Conservation (phyloP, 257 asterid species). For the Rehmannia glutinosa region DNA sequence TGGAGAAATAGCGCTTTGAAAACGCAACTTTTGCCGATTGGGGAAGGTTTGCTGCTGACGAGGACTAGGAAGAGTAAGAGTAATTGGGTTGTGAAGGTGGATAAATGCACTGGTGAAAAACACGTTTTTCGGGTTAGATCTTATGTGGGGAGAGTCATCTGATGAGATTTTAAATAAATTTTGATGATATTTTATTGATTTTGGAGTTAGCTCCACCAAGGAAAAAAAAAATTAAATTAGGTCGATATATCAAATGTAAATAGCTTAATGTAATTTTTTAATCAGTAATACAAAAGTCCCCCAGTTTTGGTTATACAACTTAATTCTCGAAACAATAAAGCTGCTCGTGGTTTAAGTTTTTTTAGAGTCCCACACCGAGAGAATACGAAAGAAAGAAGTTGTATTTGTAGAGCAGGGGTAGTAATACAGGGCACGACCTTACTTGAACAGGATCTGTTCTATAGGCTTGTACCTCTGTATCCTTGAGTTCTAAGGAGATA, state of each 20-base stretch:
- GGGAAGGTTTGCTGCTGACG: constrained; percentile 66
- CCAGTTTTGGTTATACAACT: background rate
- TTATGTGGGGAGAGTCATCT: background rate
- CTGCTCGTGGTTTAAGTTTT: background rate
- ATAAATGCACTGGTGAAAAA: constrained; percentile 66
- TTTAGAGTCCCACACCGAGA: background rate
- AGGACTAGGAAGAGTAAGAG: constrained; percentile 33
- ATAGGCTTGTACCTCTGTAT: too few relatives aligned
- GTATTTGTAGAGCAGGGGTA: too few relatives aligned
- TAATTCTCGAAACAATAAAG: too few relatives aligned
- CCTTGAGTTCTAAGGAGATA: too few relatives aligned
- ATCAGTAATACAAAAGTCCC: background rate
- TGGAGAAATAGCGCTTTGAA: constrained; percentile 51
- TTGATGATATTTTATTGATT: background rate
- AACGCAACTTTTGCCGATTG: constrained; percentile 70
- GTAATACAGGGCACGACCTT: too few relatives aligned
- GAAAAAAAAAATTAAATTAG: too few relatives aligned
- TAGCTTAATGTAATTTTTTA: background rate
- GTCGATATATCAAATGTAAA: background rate
- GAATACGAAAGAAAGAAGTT: background rate
- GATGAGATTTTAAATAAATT: background rate
- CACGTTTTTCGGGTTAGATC: constrained; percentile 65
- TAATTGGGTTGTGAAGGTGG: constrained; percentile 73
- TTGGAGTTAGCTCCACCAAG: background rate
- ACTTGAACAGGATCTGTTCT: too few relatives aligned